These are phyloP conservation scores for Tetrapyrgos nigripes DNA, from an alignment of 1,284 basidiomycete genomes.

Conservation along the genomic window DNA sequence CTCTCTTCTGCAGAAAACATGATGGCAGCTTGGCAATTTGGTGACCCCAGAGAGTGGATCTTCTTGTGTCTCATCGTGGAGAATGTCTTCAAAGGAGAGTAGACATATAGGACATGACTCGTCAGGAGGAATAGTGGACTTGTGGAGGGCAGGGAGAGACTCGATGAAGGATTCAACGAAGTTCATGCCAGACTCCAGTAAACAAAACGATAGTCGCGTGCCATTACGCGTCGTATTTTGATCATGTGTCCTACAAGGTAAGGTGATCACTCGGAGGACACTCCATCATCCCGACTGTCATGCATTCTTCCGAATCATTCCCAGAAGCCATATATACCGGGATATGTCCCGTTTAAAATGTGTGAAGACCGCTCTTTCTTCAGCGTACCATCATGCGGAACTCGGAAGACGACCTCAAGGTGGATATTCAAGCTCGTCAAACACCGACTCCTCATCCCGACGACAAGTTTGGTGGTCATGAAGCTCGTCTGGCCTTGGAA, in stretches of 20 bases:
- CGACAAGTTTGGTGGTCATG: constrained; percentile 18
- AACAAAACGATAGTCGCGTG: constrained; percentile 1
- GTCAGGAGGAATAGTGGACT: constrained; percentile 49
- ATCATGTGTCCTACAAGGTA: background rate
- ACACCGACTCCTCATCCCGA: constrained; percentile 8
- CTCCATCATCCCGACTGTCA: background rate
- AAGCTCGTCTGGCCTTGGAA: constrained; percentile 25
- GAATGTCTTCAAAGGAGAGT: constrained; percentile 45
- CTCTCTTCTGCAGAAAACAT: constrained; percentile 73
- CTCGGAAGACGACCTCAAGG: constrained; percentile 12
- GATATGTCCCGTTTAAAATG: background rate
- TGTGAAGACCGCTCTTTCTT: background rate
- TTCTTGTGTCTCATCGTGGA: constrained; percentile 15
- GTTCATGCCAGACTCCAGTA: constrained; percentile 21
- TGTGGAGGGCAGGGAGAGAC: constrained; percentile 49
- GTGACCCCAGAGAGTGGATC: constrained; percentile 52
- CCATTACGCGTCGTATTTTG: background rate
- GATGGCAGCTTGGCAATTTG: constrained; percentile 62
- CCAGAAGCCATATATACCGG: background rate
- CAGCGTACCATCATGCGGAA: background rate
- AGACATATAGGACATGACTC: constrained; percentile 73
- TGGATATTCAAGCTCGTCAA: background rate
- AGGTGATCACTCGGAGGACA: constrained; percentile 5
- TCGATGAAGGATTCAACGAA: constrained; percentile 40
- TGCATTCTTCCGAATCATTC: background rate